Evolutionary conservation across 495 filamentous ascomycete genomes (phyloP).

Genomic region (Aspergillus nidulans): DNA sequence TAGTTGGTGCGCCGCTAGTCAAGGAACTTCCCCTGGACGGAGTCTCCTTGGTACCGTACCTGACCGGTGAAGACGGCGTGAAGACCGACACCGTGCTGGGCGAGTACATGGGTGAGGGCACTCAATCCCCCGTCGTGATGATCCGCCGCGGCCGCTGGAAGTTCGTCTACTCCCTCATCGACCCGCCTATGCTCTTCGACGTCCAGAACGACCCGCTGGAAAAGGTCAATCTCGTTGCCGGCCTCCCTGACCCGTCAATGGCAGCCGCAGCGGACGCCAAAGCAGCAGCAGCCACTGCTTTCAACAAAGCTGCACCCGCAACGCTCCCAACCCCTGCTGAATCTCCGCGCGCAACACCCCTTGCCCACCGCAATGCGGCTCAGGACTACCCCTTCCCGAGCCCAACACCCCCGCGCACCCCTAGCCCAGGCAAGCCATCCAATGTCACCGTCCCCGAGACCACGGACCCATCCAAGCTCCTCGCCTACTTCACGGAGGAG

Average conservation of each 20-base stretch:
- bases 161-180: slow-evolving; percentile 73
- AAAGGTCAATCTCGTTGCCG: slow-evolving; percentile 60
- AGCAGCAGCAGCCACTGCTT: slow-evolving; percentile 1
- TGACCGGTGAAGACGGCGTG: slow-evolving; percentile 52
- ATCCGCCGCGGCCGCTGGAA: slow-evolving; percentile 80
- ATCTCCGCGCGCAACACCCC: slow-evolving; percentile 30
- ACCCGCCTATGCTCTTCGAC: slow-evolving; percentile 76
- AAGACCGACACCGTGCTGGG: slow-evolving; percentile 72
- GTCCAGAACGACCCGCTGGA: slow-evolving; percentile 69
- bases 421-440: slow-evolving; percentile 31
- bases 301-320: slow-evolving; percentile 14
- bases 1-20: slow-evolving; percentile 63
- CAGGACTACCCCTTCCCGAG: slow-evolving; percentile 37
- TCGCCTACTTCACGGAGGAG: slow-evolving; percentile 60
- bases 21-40: slow-evolving; percentile 72
- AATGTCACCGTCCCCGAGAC: slow-evolving; percentile 29
- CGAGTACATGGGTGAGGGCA: slow-evolving; percentile 88
- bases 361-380: slow-evolving; percentile 26
- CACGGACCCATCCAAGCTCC: slow-evolving; percentile 42
- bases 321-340: slow-evolving; percentile 38
- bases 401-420: slow-evolving; percentile 40
- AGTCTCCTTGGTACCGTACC: slow-evolving; percentile 63
- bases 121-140: slow-evolving; percentile 84
- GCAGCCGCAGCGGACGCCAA: slow-evolving; percentile 1
- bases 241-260: slow-evolving; percentile 16